A percentile compares a stretch with the other conserved stretches of the same genome.
phyloP scores from a whole-genome alignment of 164 flowering plant species.

The Chimonanthus praecox region DNA sequence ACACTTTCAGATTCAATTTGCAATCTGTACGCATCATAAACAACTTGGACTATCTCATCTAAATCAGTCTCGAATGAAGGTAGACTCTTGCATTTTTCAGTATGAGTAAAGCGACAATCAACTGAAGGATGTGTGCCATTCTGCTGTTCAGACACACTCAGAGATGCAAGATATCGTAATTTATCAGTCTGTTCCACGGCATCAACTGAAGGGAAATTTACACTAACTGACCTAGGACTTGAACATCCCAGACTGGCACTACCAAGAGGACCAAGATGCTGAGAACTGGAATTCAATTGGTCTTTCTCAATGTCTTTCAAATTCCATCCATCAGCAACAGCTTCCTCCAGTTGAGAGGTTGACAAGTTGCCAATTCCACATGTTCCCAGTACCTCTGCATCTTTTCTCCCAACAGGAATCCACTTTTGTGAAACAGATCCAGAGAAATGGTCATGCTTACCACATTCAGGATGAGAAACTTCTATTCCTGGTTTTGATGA shows the following conservation, averaged over 20 bases:
- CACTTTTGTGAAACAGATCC: conserved; percentile 35
- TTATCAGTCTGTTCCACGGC: conserved; percentile 10
- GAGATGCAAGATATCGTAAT: conserved; percentile 4
- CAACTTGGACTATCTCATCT: conserved; percentile 25
- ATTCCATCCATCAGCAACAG: conserved; percentile 11
- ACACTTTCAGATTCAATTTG: conserved; percentile 49
- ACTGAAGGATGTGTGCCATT: conserved; percentile 7
- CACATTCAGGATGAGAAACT: conserved; percentile 15
- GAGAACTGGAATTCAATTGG: neutral
- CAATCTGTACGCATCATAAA: conserved; percentile 34
- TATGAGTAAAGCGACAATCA: conserved; percentile 4
- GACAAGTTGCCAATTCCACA: conserved; percentile 16
- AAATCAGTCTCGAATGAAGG: conserved; percentile 12
- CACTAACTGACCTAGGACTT: conserved; percentile 10
- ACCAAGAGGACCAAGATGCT: neutral
- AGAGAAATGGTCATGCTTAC: conserved; percentile 29
- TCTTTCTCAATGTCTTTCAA: conserved; percentile 13
- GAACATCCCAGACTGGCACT: neutral
- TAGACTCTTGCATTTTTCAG: conserved; percentile 1
- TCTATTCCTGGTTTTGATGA: conserved; percentile 21
- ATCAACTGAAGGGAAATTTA: conserved; percentile 7
- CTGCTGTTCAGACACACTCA: conserved; percentile 6
- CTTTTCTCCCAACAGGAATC: conserved; percentile 40
- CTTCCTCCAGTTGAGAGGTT: conserved; percentile 15
- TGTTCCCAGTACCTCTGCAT: conserved; percentile 15